A percentile compares a stretch with the other conserved stretches of the same genome.
Conservation (phyloP, 345 rosid species). For the Citrus maxima region DNA sequence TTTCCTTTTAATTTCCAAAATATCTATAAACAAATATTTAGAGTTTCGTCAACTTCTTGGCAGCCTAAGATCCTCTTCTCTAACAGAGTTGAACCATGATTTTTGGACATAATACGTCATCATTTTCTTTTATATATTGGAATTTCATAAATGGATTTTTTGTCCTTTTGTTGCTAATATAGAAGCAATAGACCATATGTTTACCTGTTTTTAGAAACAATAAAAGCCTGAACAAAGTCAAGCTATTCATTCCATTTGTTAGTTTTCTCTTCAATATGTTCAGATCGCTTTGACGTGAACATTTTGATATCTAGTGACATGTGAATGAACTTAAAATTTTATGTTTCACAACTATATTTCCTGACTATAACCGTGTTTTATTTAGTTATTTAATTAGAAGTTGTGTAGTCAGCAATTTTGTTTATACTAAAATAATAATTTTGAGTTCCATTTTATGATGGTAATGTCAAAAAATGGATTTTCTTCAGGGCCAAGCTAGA, state of each 20-base stretch:
- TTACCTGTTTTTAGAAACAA: neutral
- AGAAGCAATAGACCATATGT: neutral
- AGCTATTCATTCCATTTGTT: neutral
- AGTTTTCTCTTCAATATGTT: neutral
- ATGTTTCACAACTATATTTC: neutral
- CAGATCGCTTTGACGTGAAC: neutral
- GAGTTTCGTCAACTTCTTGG: neutral
- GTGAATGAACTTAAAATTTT: neutral
- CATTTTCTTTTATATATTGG: neutral
- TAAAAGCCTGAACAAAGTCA: neutral
- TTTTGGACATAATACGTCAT: neutral
- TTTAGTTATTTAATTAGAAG: neutral
- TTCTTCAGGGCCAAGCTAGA: slow-evolving; percentile 81
- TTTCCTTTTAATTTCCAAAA: neutral
- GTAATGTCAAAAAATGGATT: neutral
- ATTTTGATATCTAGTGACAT: neutral
- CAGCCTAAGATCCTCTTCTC: neutral
- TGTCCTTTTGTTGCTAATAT: neutral
- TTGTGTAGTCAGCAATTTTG: neutral
- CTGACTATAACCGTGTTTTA: neutral
- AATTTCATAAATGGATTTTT: neutral
- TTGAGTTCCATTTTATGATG: neutral
- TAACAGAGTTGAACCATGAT: neutral
- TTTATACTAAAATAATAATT: neutral
- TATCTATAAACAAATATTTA: neutral